A percentile compares a stretch with the other conserved stretches of the same genome.
These are phyloP conservation scores for Vaccinium corymbosum DNA, from an alignment of 148 eudicot genomes.

Conservation along the genomic window DNA sequence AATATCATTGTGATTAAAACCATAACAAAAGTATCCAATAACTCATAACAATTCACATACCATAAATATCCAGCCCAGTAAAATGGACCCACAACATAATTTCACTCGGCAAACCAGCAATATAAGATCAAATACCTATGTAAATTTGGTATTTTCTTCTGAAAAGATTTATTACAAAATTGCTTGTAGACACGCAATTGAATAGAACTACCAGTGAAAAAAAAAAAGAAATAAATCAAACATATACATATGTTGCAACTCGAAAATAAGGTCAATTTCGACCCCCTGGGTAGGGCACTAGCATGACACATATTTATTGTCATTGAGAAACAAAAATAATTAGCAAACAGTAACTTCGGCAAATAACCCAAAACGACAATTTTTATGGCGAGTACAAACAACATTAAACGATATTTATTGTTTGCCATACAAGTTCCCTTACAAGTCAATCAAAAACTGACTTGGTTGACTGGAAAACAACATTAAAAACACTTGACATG, in stretches of 20 bases:
- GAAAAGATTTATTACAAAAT: background rate
- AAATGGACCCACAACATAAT: background rate
- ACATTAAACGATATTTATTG: background rate
- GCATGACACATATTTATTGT: background rate
- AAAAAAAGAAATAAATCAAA: background rate
- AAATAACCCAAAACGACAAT: background rate
- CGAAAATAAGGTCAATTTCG: background rate
- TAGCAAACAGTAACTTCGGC: background rate
- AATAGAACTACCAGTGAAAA: background rate
- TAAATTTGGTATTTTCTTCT: background rate
- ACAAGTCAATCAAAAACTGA: background rate
- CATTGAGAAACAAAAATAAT: background rate
- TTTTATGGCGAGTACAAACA: background rate
- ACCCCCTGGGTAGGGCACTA: background rate
- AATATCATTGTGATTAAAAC: background rate
- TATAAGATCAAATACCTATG: background rate
- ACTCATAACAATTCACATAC: background rate
- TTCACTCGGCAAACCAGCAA: background rate
- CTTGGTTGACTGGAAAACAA: background rate
- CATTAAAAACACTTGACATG: background rate
- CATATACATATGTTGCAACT: background rate
- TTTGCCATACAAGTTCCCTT: background rate
- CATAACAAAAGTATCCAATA: background rate
- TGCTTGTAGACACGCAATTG: background rate
- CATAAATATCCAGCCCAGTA: background rate